A percentile compares a stretch with the other conserved stretches of the same genome.
Evolutionary conservation across 768 basidiomycete genomes (phyloP).

Genomic region (Cyclocybe cylindracea): DNA sequence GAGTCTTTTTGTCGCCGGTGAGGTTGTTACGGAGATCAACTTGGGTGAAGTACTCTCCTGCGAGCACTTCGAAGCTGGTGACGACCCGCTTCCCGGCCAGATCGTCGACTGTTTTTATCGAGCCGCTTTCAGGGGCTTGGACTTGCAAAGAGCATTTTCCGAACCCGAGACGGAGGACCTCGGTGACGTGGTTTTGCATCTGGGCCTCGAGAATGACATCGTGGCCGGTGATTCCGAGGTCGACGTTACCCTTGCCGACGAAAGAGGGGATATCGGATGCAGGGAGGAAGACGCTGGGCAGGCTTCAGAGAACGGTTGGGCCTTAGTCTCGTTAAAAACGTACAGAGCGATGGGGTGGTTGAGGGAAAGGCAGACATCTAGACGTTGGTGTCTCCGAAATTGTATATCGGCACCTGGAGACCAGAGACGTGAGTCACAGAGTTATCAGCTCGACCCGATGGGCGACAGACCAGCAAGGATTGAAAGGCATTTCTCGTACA

Average conservation of each 20-base stretch:
- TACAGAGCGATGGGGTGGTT: slow-evolving; percentile 96
- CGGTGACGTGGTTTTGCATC: slow-evolving; percentile 77
- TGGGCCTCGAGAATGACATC: slow-evolving; percentile 93
- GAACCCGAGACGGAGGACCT: slow-evolving; percentile 84
- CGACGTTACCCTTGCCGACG: slow-evolving; percentile 96
- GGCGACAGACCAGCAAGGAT: slow-evolving; percentile 70
- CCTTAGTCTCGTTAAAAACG: slow-evolving; percentile 23
- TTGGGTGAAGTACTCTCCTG: slow-evolving; percentile 72
- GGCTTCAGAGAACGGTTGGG: background rate
- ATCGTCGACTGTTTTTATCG: slow-evolving; percentile 71
- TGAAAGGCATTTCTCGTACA: slow-evolving; percentile 89
- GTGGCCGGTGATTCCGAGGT: slow-evolving; percentile 97
- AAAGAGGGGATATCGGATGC: slow-evolving; percentile 98
- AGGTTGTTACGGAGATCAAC: slow-evolving; percentile 59
- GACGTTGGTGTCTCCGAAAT: slow-evolving; percentile 81
- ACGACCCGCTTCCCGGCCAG: slow-evolving; percentile 92
- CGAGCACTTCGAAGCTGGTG: slow-evolving; percentile 91
- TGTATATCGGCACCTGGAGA: slow-evolving; percentile 89
- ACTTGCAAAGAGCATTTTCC: slow-evolving; percentile 90
- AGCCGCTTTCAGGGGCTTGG: slow-evolving; percentile 81
- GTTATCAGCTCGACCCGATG: background rate
- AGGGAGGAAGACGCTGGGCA: slow-evolving; percentile 86
- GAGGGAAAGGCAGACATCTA: slow-evolving; percentile 91
- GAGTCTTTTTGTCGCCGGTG: slow-evolving; percentile 59
- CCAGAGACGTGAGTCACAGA: slow-evolving; percentile 8